A percentile compares a stretch with the other conserved stretches of the same genome.
phyloP scores from a whole-genome alignment of 2,329 filamentous ascomycete species.

The Dactylellina drechsleri region DNA sequence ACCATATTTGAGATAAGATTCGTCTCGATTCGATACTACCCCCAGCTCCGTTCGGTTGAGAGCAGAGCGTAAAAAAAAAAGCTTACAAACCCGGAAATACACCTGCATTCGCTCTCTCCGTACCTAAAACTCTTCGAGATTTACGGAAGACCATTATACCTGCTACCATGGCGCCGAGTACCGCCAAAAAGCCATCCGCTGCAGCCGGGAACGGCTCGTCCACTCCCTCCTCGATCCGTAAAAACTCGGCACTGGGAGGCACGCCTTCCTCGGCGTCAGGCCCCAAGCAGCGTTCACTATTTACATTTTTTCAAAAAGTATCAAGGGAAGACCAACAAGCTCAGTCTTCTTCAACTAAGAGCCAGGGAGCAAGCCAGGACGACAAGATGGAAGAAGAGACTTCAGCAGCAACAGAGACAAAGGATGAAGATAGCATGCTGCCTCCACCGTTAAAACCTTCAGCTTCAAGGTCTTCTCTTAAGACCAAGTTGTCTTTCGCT shows the following conservation, averaged over 20 bases:
- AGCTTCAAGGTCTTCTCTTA: constrained; percentile 40
- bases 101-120: not conserved
- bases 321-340: constrained; percentile 72
- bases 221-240: constrained; percentile 55
- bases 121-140: constrained; percentile 48
- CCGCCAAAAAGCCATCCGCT: constrained; percentile 59
- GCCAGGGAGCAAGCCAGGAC: constrained; percentile 66
- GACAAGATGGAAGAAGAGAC: constrained; percentile 61
- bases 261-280: constrained; percentile 63
- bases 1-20: not conserved
- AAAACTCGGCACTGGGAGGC: constrained; percentile 60
- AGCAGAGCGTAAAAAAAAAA: constrained; percentile 9
- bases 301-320: constrained; percentile 83
- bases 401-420: constrained; percentile 8
- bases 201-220: constrained; percentile 58
- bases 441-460: constrained; percentile 47
- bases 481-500: constrained; percentile 16
- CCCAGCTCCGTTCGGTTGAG: constrained; percentile 14
- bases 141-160: constrained; percentile 28
- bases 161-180: constrained; percentile 60
- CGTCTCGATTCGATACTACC: constrained; percentile 1
- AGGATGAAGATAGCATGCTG: constrained; percentile 41
- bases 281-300: constrained; percentile 63
- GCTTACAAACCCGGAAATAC: not conserved
- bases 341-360: constrained; percentile 73